These are phyloP conservation scores for Vigna hirtella DNA, from an alignment of 306 rosid genomes.

Conservation along the genomic window DNA sequence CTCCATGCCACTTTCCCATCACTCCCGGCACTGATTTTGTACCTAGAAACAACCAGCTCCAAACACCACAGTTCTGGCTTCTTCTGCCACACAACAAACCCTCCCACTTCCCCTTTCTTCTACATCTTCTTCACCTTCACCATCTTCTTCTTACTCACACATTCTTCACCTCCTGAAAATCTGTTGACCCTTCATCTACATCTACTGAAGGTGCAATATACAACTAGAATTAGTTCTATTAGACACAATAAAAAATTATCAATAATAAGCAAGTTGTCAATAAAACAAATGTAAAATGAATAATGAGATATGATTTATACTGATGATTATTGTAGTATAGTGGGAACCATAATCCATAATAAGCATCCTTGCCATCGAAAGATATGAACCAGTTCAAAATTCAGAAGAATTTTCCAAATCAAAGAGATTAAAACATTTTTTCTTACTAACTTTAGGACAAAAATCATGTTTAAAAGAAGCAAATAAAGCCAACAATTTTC, in stretches of 20 bases:
- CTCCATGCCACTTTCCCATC: conserved; percentile 95
- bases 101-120: conserved; percentile 79
- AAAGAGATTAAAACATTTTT: background rate
- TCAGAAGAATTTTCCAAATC: conserved; percentile 6
- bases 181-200: conserved; percentile 59
- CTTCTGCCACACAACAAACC: conserved; percentile 95
- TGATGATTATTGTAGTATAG: conserved; percentile 8
- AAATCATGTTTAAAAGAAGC: background rate
- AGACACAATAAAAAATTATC: conserved; percentile 21
- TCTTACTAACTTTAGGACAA: background rate
- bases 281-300: conserved; percentile 17
- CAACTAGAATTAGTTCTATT: conserved; percentile 20
- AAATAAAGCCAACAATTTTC: background rate
- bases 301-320: background rate
- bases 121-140: conserved; percentile 47
- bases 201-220: conserved; percentile 7
- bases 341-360: background rate
- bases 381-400: background rate
- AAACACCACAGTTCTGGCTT: conserved; percentile 88
- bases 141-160: conserved; percentile 45
- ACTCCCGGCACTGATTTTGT: conserved; percentile 94
- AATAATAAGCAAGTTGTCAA: conserved; percentile 3
- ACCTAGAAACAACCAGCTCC: conserved; percentile 78
- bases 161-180: conserved; percentile 64
- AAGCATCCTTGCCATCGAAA: conserved; percentile 30